These are phyloP conservation scores for Solanum infundibuliforme DNA, from an alignment of 257 asterid species.

Conservation along the genomic window DNA sequence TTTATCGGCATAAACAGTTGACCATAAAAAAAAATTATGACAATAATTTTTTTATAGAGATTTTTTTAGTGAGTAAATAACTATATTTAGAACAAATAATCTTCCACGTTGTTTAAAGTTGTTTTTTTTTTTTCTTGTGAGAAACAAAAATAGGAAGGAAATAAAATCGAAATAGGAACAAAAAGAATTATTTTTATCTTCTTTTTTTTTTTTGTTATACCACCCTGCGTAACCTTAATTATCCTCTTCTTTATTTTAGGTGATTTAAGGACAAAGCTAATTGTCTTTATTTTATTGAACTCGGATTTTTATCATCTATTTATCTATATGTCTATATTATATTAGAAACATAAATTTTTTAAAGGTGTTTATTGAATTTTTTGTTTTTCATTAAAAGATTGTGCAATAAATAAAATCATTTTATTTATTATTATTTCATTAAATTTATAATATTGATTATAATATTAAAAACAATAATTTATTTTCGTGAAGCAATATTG, in stretches of 20 bases:
- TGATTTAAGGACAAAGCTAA: background rate
- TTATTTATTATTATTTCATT: background rate
- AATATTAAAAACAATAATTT: too few species aligned
- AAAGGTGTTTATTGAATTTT: too few species aligned
- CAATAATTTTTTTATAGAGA: background rate
- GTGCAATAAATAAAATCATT: background rate
- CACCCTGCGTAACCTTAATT: background rate
- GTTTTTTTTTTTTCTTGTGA: too few species aligned
- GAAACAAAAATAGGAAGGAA: background rate
- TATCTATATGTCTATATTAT: too few species aligned
- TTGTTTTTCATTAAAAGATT: too few species aligned
- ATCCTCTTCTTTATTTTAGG: background rate
- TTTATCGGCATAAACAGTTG: background rate
- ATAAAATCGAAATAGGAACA: too few species aligned
- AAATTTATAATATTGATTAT: too few species aligned
- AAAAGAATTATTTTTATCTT: background rate
- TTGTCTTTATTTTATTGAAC: background rate
- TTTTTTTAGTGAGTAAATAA: background rate
- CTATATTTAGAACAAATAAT: background rate
- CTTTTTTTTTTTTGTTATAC: background rate
- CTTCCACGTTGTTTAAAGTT: too few species aligned
- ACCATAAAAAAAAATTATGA: background rate
- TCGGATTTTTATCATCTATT: background rate
- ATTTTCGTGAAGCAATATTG: background rate
- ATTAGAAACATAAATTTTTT: too few species aligned